Evolutionary conservation across 495 filamentous ascomycete species (phyloP), one percentile per base, ranked within the genome.

Genomic region (Venustampulla echinocandica): DNA sequence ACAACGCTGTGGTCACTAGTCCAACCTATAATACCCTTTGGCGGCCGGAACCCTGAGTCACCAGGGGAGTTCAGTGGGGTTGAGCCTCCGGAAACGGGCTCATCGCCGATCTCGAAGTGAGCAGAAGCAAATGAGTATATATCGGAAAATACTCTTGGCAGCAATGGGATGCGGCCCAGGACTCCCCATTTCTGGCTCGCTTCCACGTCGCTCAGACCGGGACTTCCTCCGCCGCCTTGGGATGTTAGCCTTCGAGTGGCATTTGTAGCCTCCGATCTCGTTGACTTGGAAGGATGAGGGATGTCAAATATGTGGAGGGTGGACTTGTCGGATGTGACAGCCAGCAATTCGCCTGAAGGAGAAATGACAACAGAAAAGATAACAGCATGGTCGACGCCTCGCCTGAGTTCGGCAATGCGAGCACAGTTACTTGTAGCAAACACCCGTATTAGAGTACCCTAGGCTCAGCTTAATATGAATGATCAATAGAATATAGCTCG

Each of bases 251-350:
- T 33, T 44, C 18, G 33, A 20, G 19, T 41, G 15, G 32, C 47
- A 20, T 32, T 52, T 19, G 32, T 24, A 11, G 42, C 10, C 10
- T 43, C 52, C 19, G 37, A 22, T 46, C 44, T 32, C 17, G 41
- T n/a, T 3, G 45, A 40, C 44, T 56, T 61, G 1, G 60, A 61
- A 40, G 59, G 66, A 49, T 69, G 70, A 14, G 67, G 72, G 20
- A 74, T 67, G 56, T 96, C 87, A 60, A 96, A 98, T 32, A 98
- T 77, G 64, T 98, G 92, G 14, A 98, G 66, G 2, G 88, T 98
- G 4, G 82, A 87, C 62, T 96, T 98, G 68, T 98, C 92, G 19
- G 88, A 95, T n/a, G 93, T 96, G 42, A 89, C 88, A 15, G 92
- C 92, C 11, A 97, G 72, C 52, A 85, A 68, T 28, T 71, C 75